Base-by-base conservation (phyloP, 495 filamentous ascomycete species). In the Podospora didyma region DNA sequence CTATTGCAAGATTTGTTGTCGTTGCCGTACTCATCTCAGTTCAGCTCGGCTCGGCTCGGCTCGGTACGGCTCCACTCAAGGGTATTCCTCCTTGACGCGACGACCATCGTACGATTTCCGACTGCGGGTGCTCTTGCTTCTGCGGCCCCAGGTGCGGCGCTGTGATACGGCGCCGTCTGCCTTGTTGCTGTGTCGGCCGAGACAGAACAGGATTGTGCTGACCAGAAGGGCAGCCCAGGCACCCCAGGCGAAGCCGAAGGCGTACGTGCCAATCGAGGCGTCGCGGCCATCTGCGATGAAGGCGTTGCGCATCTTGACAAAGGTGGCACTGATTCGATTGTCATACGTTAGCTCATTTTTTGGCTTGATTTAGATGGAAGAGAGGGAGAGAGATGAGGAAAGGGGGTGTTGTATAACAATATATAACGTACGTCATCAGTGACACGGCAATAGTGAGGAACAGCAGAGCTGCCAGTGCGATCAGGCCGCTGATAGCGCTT, bases 161-260 rank as follows among this genome's bases (percentile, higher is more conserved):
- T 19, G 37, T 39, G 45, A 22, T 37, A 46, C 37, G 35, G 11
- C 49, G 46, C 57, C 59, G 41, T 14, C 3, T 31, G 26, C 48
- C 46, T 56, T 62, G 45, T 22, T 49, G 19, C 35, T 51, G 34
- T 58, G 54, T 10, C 56, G 77, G 20, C 78, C 80, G 2, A 83
- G 47, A 72, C 85, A 92, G 75, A 92, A 89, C 17, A 91, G 67
- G 23, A 91, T 49, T 12, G 83, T 87, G 16, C 89, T 82, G 50
- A 96, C 71, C 57, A 92, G 73, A 47, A 89, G 79, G 46, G 82
- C 85, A 1, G 78, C 82, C 63, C 86, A 82, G 4, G 89, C 80
- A 2, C 86, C 86, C 92, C 92, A 96, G 73, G 87, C 90, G 74
- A 96, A 96, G 24, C 82, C 92, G 62, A 89, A 92, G 7, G 88